Evolutionary conservation across 257 asterid species (phyloP).

Genomic region (Fraxinus anomala): DNA sequence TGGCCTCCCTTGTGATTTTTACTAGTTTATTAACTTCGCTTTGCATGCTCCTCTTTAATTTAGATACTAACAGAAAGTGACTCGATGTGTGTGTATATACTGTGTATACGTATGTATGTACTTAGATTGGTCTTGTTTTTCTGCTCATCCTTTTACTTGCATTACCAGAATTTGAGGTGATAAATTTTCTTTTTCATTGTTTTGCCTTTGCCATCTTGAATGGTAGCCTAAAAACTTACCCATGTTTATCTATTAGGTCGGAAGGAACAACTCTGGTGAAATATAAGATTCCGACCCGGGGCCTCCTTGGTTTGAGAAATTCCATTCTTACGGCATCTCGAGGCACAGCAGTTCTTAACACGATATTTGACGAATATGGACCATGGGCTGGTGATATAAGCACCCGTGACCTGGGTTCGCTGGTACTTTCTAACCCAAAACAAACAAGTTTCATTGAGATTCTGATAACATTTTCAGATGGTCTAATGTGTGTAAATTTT

Average conservation of each 20-base stretch:
- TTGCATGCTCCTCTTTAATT: neutral
- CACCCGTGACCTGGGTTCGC: conserved; percentile 93
- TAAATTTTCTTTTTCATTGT: conserved; percentile 11
- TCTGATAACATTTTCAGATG: conserved; percentile 3
- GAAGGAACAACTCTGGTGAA: conserved; percentile 79
- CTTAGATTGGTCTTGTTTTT: neutral
- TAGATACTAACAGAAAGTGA: neutral
- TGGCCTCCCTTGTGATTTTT: neutral
- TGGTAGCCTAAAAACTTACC: conserved; percentile 24
- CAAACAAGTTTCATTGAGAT: neutral
- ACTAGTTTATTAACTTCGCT: neutral
- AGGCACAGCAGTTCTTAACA: conserved; percentile 93
- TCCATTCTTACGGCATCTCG: conserved; percentile 90
- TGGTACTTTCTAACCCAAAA: conserved; percentile 50
- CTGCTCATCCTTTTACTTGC: neutral
- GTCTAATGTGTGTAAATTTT: neutral
- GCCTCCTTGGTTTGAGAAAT: conserved; percentile 90
- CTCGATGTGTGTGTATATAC: neutral
- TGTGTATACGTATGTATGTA: neutral
- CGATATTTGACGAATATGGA: conserved; percentile 87
- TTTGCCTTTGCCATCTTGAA: conserved; percentile 15
- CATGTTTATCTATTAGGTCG: conserved; percentile 44
- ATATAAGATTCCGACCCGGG: conserved; percentile 92
- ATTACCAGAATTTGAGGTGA: neutral
- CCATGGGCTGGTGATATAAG: conserved; percentile 95